Evolutionary conservation across 768 basidiomycete genomes (phyloP), one percentile per base, ranked within the genome.

Genomic region (Termitomyces sp.): DNA sequence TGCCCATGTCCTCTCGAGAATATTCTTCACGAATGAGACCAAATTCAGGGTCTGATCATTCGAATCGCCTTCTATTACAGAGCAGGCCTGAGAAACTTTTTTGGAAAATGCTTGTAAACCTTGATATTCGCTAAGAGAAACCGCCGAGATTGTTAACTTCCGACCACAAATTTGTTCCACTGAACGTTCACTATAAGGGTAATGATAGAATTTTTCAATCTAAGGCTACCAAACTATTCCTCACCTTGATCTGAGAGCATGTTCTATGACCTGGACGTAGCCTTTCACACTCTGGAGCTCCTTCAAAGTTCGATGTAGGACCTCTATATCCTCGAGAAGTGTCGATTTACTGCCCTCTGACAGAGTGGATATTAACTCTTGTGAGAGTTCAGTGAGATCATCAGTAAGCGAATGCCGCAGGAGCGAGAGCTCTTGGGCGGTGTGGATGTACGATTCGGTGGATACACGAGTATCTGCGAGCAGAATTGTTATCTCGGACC

Each of bases 281-380:
- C 79, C 77, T 64, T 84, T 84, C 21, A 94, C 84, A 58, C 82
- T 82, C 63, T 90, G 80, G 38, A 97, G 77, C 65, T 93, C 87
- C 67, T 84, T 86, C 63, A 96, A 65, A 65, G 82, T 84, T 45
- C 85, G 77, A 65, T 95, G 92, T 61, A 95, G 71, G 0, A 78
- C 81, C 66, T 96, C 91, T 58, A 98, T 77, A 44, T 91, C 88
- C 69, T 94, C 89, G 10, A 96, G 75, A 5, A 98, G 72, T 0
- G 87, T 92, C 4, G 86, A 75, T 42, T 71, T 63, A n/a, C 68
- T 72, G 10, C 74, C 77, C 14, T 77, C 79, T 11, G 76, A 74
- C 29, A 82, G 62, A 2, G 81, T 75, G 1, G 87, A 87, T 47
- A 84, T 75, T 41, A 96, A 75, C 51, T 87, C 83, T 50, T 77